Percentiles rank a stretch among this genome's conserved stretches.
phyloP scores from a whole-genome alignment of 2,329 filamentous ascomycete genomes.

The Xylariaceae sp. region DNA sequence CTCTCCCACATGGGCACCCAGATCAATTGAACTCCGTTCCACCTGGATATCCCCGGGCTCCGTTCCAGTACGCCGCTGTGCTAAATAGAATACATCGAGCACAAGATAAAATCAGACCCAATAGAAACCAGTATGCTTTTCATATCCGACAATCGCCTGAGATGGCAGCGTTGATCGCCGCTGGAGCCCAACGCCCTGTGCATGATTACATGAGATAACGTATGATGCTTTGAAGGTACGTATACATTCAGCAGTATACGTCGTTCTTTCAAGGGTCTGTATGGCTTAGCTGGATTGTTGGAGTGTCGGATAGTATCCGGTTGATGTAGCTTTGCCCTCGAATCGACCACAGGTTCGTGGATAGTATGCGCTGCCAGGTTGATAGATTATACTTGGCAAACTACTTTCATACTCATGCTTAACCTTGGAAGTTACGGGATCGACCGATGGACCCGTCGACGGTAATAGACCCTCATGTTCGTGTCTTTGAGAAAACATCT shows the following conservation, averaged over 20 bases:
- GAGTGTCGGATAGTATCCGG: conserved; percentile 52
- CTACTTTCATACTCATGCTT: conserved; percentile 46
- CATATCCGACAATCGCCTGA: conserved; percentile 16
- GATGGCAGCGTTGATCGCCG: conserved; percentile 16
- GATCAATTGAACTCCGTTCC: conserved; percentile 15
- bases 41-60: conserved; percentile 12
- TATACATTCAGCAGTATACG: conserved; percentile 2
- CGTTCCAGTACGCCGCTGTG: conserved; percentile 22
- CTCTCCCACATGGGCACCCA: conserved; percentile 7
- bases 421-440: conserved; percentile 34
- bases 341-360: conserved; percentile 44
- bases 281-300: conserved; percentile 40
- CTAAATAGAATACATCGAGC: conserved; percentile 11
- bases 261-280: neutral
- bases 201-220: conserved; percentile 11
- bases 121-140: conserved; percentile 23
- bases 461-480: conserved; percentile 26
- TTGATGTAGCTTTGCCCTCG: conserved; percentile 48
- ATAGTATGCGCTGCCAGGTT: conserved; percentile 36
- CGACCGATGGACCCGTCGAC: conserved; percentile 28
- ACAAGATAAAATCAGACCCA: conserved; percentile 16
- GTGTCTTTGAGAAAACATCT: conserved; percentile 42
- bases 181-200: neutral
- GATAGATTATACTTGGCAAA: conserved; percentile 46
- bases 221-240: conserved; percentile 9